phyloP scores from a whole-genome alignment of 1,284 basidiomycete genomes.

The Apiotrichum siamense region DNA sequence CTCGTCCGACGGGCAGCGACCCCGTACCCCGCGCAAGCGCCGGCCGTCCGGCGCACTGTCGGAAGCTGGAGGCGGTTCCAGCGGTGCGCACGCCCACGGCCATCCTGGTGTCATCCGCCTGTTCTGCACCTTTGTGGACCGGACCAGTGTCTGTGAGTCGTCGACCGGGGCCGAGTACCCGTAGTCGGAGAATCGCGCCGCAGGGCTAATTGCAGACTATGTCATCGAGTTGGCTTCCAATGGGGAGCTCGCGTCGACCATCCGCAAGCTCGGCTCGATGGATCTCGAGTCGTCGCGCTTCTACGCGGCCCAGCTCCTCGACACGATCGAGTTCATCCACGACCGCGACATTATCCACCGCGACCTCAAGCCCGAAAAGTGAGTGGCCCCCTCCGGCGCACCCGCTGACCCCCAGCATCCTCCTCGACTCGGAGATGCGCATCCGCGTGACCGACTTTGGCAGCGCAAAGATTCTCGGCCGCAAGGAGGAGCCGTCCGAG shows the following conservation, averaged over 20 bases:
- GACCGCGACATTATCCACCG: constrained; percentile 80
- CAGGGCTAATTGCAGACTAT: constrained; percentile 61
- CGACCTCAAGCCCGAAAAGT: constrained; percentile 88
- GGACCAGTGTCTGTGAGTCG: constrained; percentile 72
- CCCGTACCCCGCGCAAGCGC: constrained; percentile 23
- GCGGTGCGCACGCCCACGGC: constrained; percentile 33
- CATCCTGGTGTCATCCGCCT: constrained; percentile 79
- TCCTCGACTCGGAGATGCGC: constrained; percentile 75
- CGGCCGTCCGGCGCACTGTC: constrained; percentile 32
- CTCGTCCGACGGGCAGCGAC: constrained; percentile 7
- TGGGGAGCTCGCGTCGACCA: constrained; percentile 76
- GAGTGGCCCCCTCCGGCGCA: constrained; percentile 8
- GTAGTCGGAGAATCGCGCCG: too few species aligned
- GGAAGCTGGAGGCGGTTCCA: constrained; percentile 35
- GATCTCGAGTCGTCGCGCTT: constrained; percentile 67
- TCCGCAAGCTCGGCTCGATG: constrained; percentile 72
- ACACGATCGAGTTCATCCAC: constrained; percentile 85
- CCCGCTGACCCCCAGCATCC: constrained; percentile 52
- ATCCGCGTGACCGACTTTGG: constrained; percentile 97
- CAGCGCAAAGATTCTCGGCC: constrained; percentile 77
- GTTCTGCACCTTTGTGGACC: constrained; percentile 77
- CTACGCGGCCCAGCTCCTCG: constrained; percentile 81
- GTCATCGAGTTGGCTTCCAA: constrained; percentile 84
- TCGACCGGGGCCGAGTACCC: too few species aligned
- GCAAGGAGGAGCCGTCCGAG: constrained; percentile 41